phyloP scores from a whole-genome alignment of 495 filamentous ascomycete genomes.

The Penicillium verhagenii region DNA sequence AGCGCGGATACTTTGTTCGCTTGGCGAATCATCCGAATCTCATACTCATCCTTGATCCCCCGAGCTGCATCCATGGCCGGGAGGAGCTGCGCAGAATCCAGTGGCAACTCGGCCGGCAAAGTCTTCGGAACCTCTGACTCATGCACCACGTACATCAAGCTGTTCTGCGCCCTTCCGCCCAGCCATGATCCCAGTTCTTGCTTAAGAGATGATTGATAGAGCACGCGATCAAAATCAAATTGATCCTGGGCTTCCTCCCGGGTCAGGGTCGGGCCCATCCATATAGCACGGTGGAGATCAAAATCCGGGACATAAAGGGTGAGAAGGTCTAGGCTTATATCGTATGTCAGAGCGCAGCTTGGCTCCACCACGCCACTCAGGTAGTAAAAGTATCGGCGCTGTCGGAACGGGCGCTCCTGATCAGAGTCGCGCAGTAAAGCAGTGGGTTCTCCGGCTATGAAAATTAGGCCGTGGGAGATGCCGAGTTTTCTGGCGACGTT shows the following conservation, averaged over 20 bases:
- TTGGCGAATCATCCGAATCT: conserved; percentile 72
- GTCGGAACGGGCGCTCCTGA: conserved; percentile 71
- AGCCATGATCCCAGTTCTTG: conserved; percentile 59
- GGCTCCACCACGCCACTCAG: conserved; percentile 78
- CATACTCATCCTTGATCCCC: conserved; percentile 76
- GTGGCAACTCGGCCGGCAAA: conserved; percentile 50
- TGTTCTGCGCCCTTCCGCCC: conserved; percentile 48
- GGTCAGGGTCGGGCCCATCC: conserved; percentile 86
- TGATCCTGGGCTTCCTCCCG: conserved; percentile 63
- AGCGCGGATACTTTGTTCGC: conserved; percentile 74
- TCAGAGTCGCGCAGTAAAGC: conserved; percentile 77
- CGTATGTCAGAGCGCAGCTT: conserved; percentile 83
- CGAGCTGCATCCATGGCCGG: conserved; percentile 71
- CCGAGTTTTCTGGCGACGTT: conserved; percentile 68
- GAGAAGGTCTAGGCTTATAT: conserved; percentile 65
- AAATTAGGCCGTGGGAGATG: conserved; percentile 65
- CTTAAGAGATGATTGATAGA: conserved; percentile 63
- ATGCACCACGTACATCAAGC: conserved; percentile 41
- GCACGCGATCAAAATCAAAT: conserved; percentile 81
- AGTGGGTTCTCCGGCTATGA: conserved; percentile 77
- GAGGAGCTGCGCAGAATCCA: conserved; percentile 43
- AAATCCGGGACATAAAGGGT: conserved; percentile 95
- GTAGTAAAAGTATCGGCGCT: conserved; percentile 93
- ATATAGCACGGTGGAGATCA: conserved; percentile 82
- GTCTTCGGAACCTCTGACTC: conserved; percentile 43